Conservation (phyloP, 768 basidiomycete genomes). For the Tylopilus vinaceipallidus region DNA sequence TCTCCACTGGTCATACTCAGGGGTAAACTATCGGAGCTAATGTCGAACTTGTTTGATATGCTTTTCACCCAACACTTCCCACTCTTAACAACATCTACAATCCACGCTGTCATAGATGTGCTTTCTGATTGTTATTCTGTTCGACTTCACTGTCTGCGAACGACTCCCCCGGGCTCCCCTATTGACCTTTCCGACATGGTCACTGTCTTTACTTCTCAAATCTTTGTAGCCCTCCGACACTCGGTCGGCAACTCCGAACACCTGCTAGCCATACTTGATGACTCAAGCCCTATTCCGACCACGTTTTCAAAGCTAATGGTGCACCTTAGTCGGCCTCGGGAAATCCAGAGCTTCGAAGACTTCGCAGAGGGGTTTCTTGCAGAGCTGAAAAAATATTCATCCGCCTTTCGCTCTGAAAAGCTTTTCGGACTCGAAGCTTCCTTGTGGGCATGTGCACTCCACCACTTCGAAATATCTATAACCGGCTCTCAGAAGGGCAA, state of each 20-base stretch:
- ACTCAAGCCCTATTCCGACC: slow-evolving; percentile 27
- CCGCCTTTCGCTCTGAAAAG: slow-evolving; percentile 31
- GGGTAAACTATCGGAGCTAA: slow-evolving; percentile 20
- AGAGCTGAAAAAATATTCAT: slow-evolving; percentile 25
- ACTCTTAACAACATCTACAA: slow-evolving; percentile 3
- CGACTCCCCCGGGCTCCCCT: slow-evolving; percentile 1
- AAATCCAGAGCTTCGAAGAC: slow-evolving; percentile 6
- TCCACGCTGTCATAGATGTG: slow-evolving; percentile 22
- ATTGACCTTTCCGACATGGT: slow-evolving; percentile 27
- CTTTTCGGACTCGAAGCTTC: slow-evolving; percentile 47
- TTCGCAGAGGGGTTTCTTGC: slow-evolving; percentile 26
- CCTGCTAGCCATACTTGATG: slow-evolving; percentile 27
- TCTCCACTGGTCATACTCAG: slow-evolving; percentile 8
- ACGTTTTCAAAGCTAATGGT: slow-evolving; percentile 32
- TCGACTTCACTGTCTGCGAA: slow-evolving; percentile 18
- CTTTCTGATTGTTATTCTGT: slow-evolving; percentile 23
- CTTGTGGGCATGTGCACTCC: slow-evolving; percentile 50
- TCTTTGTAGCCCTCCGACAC: slow-evolving; percentile 13
- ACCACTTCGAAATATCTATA: slow-evolving; percentile 40
- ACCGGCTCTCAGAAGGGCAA: slow-evolving; percentile 20
- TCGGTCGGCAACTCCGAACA: slow-evolving; percentile 2
- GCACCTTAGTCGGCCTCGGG: slow-evolving; percentile 15
- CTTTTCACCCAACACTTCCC: slow-evolving; percentile 11
- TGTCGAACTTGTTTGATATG: slow-evolving; percentile 24
- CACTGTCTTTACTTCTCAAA: slow-evolving; percentile 19